Conservation (phyloP, 495 filamentous ascomycete species). For the Durotheca rogersii region DNA sequence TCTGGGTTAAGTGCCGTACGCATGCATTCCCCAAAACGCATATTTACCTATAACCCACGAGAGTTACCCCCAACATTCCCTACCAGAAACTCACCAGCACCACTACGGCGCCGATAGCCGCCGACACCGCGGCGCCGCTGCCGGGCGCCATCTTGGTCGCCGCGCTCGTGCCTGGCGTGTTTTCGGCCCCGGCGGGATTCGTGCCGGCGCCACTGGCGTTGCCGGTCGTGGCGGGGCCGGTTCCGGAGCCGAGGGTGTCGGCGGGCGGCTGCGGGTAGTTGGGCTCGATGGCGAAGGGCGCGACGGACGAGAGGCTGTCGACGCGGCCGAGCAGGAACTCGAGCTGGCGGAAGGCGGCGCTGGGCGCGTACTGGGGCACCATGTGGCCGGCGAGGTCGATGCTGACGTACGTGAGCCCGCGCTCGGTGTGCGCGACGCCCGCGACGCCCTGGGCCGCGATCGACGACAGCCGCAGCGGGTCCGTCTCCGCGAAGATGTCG, state of each 20-base stretch:
- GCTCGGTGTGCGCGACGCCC: constrained; percentile 39
- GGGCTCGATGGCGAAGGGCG: constrained; percentile 35
- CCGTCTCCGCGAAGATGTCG: constrained; percentile 25
- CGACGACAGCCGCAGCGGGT: constrained; percentile 16
- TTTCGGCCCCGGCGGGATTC: neutral
- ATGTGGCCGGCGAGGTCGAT: constrained; percentile 39
- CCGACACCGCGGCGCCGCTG: neutral
- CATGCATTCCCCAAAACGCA: no score
- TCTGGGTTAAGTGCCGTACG: no score
- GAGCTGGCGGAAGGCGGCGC: constrained; percentile 39
- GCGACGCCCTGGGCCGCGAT: constrained; percentile 37
- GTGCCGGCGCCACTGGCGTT: neutral
- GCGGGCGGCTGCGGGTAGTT: constrained; percentile 24
- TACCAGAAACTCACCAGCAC: constrained; percentile 4
- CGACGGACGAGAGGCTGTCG: constrained; percentile 34
- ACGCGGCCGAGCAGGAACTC: constrained; percentile 42
- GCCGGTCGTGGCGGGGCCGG: constrained; percentile 25
- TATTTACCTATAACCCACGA: no score
- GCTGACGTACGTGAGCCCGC: constrained; percentile 41
- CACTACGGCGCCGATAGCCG: neutral
- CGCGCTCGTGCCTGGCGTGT: neutral
- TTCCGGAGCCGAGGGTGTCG: constrained; percentile 33
- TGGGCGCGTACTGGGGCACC: constrained; percentile 39
- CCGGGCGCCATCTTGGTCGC: neutral
- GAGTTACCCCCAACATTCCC: no score